Conservation (phyloP, 2,329 filamentous ascomycete species). For the Colletotrichum scovillei region DNA sequence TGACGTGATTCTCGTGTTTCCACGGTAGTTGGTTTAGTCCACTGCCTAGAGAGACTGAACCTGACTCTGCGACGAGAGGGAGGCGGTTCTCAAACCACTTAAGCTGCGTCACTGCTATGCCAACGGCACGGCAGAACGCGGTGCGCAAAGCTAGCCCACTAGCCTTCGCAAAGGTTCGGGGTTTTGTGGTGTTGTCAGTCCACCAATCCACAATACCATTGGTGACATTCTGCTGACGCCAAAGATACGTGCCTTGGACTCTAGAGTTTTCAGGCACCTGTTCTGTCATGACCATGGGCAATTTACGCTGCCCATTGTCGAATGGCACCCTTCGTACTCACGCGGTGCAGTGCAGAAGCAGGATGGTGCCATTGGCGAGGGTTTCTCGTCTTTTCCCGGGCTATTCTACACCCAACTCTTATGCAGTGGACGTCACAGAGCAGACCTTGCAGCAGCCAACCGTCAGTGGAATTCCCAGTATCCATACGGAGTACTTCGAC, state of each 20-base stretch:
- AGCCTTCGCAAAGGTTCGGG: not conserved
- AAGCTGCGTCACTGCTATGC: constrained; percentile 28
- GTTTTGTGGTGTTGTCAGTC: not conserved
- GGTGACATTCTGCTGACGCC: not conserved
- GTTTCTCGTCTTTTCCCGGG: not conserved
- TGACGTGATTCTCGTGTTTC: constrained; percentile 3
- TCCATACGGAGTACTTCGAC: not conserved
- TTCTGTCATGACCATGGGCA: not conserved
- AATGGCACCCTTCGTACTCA: not conserved
- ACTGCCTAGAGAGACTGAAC: not conserved
- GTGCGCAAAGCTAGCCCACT: not conserved
- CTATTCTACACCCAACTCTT: not conserved
- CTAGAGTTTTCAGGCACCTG: not conserved
- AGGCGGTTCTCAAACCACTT: constrained; percentile 14
- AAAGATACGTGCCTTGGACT: not conserved
- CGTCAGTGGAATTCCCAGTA: not conserved
- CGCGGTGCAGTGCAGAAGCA: not conserved
- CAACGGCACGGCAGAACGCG: constrained; percentile 17
- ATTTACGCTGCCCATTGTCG: no score
- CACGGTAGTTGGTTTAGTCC: constrained; percentile 19
- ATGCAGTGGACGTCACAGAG: not conserved
- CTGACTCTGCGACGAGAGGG: constrained; percentile 13
- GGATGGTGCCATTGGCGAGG: constrained; percentile 2
- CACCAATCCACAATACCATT: not conserved
- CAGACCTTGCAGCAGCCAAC: not conserved